A percentile compares a stretch with the other conserved stretches of the same genome.
Conservation (phyloP, 2,329 filamentous ascomycete species). For the Lachnellula subtilissima region DNA sequence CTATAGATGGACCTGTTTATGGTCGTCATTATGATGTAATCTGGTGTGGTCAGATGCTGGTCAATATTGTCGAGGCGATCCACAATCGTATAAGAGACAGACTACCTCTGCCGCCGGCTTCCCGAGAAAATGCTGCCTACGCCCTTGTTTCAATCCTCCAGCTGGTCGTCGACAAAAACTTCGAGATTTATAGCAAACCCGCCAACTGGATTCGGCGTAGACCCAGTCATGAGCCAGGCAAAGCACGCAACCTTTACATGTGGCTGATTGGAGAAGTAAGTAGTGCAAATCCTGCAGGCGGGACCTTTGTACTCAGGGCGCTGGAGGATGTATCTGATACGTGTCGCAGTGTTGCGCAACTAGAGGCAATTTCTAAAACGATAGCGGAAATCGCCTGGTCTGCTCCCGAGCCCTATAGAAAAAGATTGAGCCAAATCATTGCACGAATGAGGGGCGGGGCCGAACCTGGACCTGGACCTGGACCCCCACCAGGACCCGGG, state of each 20-base stretch:
- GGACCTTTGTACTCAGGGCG: constrained; percentile 24
- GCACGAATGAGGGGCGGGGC: constrained; percentile 16
- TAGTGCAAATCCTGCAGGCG: constrained; percentile 12
- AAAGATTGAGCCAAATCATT: constrained; percentile 20
- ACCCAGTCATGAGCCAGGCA: constrained; percentile 20
- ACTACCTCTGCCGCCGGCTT: constrained; percentile 15
- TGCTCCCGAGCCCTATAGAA: constrained; percentile 19
- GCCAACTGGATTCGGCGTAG: constrained; percentile 18
- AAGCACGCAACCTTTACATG: constrained; percentile 27
- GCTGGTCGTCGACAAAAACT: constrained; percentile 24
- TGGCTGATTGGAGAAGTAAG: constrained; percentile 24
- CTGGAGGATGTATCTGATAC: constrained; percentile 27
- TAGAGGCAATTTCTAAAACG: constrained; percentile 16
- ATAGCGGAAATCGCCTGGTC: constrained; percentile 17
- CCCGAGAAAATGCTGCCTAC: constrained; percentile 21
- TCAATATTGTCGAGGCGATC: constrained; percentile 24
- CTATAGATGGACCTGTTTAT: constrained; percentile 15
- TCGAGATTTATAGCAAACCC: constrained; percentile 19
- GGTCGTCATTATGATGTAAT: constrained; percentile 21
- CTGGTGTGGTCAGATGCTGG: constrained; percentile 24
- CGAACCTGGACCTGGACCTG: neutral
- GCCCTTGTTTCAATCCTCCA: constrained; percentile 23
- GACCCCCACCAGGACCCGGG: neutral
- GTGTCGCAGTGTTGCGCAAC: constrained; percentile 15
- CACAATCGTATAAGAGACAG: constrained; percentile 13